Evolutionary conservation across 2,329 filamentous ascomycete genomes (phyloP), one percentile per base, ranked within the genome.

Genomic region (Whalleya microplaca): DNA sequence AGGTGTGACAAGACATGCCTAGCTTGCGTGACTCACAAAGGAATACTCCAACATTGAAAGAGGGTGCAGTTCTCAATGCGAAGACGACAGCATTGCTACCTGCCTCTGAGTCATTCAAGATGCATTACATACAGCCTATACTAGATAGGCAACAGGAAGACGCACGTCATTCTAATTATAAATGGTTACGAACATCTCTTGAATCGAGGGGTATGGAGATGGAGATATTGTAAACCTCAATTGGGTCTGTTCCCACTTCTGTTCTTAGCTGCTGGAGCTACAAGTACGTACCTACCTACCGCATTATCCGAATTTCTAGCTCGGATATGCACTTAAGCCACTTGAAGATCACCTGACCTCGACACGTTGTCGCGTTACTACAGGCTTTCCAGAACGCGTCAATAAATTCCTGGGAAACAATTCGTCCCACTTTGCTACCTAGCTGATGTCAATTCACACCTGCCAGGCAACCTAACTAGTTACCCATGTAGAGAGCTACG

Each of bases 351-450:
- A 64, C 37, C 53, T 64, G 61, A 64, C 45, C 51, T 56, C 61
- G 61, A 64, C 59, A 18, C 49, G 3, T 48, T 62, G 49, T 64
- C 61, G 61, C 56, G 61, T 64, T 64, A 64, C 62, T 48, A 50
- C 54, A 58, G 53, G 32, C 48, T 32, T 44, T 16, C 45, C 21
- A 56, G 48, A 56, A 64, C 61, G 61, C 61, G 61, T 64, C 61
- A 19, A 49, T 29, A n/a, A 37, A 44, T 50, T 55, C 47, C 48
- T 50, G 52, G 56, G 58, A 63, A 61, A 57, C 61, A 61, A 58
- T 48, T 51, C 41, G 59, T 62, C 58, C 58, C 61, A 46, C 61
- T 49, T 59, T 59, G 56, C 20, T 44, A 14, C 4, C 29, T 10
- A 46, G 46, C 41, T 60, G 59, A 58, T 62, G 54, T 55, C 56